These are phyloP conservation scores for Syncephalastrum racemosum DNA, from an alignment of 371 early-diverging fungal species.

Conservation along the genomic window DNA sequence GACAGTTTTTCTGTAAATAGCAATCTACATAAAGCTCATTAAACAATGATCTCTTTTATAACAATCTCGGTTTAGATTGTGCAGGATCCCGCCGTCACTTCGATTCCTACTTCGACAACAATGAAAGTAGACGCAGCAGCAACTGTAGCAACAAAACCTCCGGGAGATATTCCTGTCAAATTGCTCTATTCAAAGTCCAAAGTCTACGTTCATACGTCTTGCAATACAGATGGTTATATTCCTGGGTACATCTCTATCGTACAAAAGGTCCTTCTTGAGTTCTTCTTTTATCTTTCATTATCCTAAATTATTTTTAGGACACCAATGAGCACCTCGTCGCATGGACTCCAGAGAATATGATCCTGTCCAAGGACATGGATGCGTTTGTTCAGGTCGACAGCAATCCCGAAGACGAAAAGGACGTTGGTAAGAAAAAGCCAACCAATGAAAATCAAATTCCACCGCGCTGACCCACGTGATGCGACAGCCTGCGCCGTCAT, in stretches of 20 bases:
- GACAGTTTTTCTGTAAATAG: conserved; percentile 16
- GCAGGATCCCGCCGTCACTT: conserved; percentile 10
- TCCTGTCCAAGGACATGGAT: conserved; percentile 38
- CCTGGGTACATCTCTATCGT: conserved; percentile 47
- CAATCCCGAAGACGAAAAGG: conserved; percentile 30
- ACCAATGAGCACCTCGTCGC: conserved; percentile 37
- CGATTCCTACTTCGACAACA: neutral
- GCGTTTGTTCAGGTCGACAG: conserved; percentile 41
- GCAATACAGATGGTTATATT: conserved; percentile 29
- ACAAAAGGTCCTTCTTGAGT: conserved; percentile 27
- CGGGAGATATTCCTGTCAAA: conserved; percentile 23
- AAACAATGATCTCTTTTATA: conserved; percentile 1
- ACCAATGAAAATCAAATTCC: neutral
- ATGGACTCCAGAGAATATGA: conserved; percentile 47
- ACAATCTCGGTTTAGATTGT: conserved; percentile 12
- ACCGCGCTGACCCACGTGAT: conserved; percentile 1
- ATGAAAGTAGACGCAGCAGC: neutral
- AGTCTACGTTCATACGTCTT: conserved; percentile 48
- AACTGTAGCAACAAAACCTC: neutral
- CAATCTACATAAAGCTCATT: neutral
- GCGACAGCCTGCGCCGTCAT: conserved; percentile 13
- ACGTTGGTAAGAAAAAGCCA: conserved; percentile 14
- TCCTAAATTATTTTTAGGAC: conserved; percentile 16
- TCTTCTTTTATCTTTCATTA: neutral
- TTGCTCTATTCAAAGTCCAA: conserved; percentile 49